Percentiles rank a stretch among this genome's conserved stretches.
These are phyloP conservation scores for Rubus parviflorus DNA, from an alignment of 306 rosid species.

Conservation along the genomic window DNA sequence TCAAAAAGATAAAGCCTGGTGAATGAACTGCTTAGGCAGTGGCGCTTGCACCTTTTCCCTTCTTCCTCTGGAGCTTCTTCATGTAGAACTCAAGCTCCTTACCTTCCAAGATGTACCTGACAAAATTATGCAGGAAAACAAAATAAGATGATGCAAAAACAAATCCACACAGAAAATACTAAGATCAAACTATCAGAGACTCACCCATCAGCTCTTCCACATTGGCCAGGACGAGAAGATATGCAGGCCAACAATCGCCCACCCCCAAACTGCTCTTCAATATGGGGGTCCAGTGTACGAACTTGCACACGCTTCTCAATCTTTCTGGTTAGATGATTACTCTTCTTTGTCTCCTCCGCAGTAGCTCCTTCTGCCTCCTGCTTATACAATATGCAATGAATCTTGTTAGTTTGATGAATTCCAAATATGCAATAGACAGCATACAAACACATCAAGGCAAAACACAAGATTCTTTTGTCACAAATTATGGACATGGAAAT, in stretches of 20 bases:
- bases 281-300: constrained; percentile 33
- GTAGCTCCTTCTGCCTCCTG: constrained; percentile 39
- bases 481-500: not conserved
- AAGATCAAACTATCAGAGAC: not conserved
- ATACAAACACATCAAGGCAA: not conserved
- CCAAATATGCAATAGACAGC: not conserved
- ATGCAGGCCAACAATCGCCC: constrained; percentile 46
- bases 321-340: constrained; percentile 42
- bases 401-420: not conserved
- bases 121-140: not conserved
- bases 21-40: constrained; percentile 34
- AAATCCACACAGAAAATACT: not conserved
- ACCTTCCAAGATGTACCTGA: constrained; percentile 71
- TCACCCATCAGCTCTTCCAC: constrained; percentile 50
- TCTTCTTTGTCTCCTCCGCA: constrained; percentile 37
- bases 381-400: not conserved
- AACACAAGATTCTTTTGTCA: not conserved
- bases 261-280: constrained; percentile 47
- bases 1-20: not conserved
- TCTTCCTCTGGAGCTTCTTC: constrained; percentile 75
- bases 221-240: constrained; percentile 49
- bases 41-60: constrained; percentile 52
- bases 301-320: constrained; percentile 43
- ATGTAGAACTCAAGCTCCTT: constrained; percentile 72
- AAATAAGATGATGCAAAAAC: not conserved